Base-by-base conservation (phyloP, 2,329 filamentous ascomycete genomes). In the Zarea fungicola region DNA sequence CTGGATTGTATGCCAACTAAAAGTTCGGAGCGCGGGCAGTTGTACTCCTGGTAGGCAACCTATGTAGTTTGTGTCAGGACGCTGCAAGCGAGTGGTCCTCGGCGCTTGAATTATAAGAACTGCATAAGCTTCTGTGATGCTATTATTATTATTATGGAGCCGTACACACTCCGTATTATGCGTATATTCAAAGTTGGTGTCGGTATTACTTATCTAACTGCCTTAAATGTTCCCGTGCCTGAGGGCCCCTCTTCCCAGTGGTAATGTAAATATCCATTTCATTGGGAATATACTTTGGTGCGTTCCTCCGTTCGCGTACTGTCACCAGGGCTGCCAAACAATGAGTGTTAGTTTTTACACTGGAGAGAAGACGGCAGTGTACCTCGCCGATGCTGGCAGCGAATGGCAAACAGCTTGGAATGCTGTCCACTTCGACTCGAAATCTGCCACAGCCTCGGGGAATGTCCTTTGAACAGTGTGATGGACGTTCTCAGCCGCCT, bases 221-320 rank as follows among this genome's bases (percentile, higher is more conserved):
- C 10, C 36, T 48, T 14, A 18, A 16, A 29, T 43, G 13, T n/a
- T 49, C 47, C 22, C 32, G n/a, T 31, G 43, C 31, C 32, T 29
- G 22, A 29, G 39, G 47, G 6, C 47, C 46, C 14, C 16, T 40
- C 34, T 44, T 34, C 14, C 41, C 32, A 16, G 32, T 39, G 9
- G 5, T 32, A 31, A 40, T 25, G 21, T 50, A 44, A 32, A 50
- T 40, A 36, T 50, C 48, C 42, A n/a, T 41, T 41, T 50, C 42
- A 26, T 40, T 46, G 11, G 41, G 48, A 28, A 35, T 25, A 36
- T 41, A 50, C 42, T 45, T 50, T 22, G 48, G 48, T 36, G 48
- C 48, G 1, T 46, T 50, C 35, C 28, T 35, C 21, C 19, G 48
- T 34, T 41, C n/a, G 34, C n/a, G 10, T 40, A 35, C 35, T 41